A percentile compares a stretch with the other conserved stretches of the same genome.
Evolutionary conservation across 495 filamentous ascomycete species (phyloP).

Genomic region (Penicillium psychrofluorescens): DNA sequence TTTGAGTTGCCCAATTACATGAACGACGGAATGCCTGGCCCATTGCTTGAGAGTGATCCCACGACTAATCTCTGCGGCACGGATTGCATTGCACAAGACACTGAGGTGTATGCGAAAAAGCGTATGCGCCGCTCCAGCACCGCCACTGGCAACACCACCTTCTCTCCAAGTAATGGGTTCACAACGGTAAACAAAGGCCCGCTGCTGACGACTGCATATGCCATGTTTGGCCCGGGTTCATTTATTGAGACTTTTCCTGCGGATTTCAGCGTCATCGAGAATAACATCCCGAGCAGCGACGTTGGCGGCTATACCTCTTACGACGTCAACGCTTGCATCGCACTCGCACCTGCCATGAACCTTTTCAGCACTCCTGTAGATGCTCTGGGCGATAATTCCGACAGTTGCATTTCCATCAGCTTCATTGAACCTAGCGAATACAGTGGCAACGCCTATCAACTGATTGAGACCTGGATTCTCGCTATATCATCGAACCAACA

Average conservation of each 20-base stretch:
- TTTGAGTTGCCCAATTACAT: conserved; percentile 27
- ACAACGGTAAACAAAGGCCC: conserved; percentile 12
- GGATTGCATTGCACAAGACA: neutral
- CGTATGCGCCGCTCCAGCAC: neutral
- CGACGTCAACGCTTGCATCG: neutral
- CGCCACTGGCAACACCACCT: too few species aligned
- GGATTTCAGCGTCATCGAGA: neutral
- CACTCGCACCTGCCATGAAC: neutral
- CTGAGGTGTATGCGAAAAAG: neutral
- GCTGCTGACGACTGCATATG: conserved; percentile 16
- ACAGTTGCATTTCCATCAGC: too few species aligned
- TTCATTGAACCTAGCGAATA: too few species aligned
- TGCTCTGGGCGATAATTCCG: too few species aligned
- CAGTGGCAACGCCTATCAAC: too few species aligned
- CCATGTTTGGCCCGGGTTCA: conserved; percentile 22
- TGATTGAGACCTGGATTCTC: neutral
- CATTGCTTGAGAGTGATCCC: conserved; percentile 11
- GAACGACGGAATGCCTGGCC: conserved; percentile 14
- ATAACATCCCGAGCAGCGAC: neutral
- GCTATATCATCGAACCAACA: neutral
- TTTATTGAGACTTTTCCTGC: conserved; percentile 8
- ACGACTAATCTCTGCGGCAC: neutral
- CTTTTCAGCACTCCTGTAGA: too few species aligned
- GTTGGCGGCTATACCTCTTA: neutral
- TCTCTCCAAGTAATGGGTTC: neutral